These are phyloP conservation scores for Solanum tarijense DNA, from an alignment of 257 asterid species.

Conservation along the genomic window DNA sequence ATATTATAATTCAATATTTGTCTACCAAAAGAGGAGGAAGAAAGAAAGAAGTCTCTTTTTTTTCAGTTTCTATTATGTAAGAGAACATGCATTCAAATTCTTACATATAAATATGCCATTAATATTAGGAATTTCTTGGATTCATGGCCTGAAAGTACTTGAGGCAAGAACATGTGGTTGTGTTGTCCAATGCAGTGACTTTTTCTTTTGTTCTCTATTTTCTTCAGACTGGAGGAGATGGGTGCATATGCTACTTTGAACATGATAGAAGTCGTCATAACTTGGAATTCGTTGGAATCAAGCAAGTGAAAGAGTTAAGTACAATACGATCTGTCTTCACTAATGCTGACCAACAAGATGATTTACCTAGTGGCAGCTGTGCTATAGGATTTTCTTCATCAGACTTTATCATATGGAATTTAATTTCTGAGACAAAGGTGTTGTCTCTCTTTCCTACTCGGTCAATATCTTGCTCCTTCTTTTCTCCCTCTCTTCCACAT, in stretches of 20 bases:
- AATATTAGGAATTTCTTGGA: neutral
- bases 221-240: conserved; percentile 92
- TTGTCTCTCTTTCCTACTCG: conserved; percentile 9
- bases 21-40: neutral
- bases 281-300: conserved; percentile 80
- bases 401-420: conserved; percentile 78
- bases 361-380: conserved; percentile 35
- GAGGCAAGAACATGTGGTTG: neutral
- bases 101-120: neutral
- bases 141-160: neutral
- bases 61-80: neutral
- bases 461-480: neutral
- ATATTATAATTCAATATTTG: neutral
- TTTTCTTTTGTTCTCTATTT: neutral
- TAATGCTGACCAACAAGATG: conserved; percentile 23
- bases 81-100: neutral
- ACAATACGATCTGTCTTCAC: conserved; percentile 45
- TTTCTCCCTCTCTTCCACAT: neutral
- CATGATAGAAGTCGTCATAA: conserved; percentile 37
- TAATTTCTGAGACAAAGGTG: conserved; percentile 69
- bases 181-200: neutral
- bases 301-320: conserved; percentile 79
- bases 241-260: conserved; percentile 88
- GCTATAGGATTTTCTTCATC: conserved; percentile 89
- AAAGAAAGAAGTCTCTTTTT: neutral